These are phyloP conservation scores for Ustilago cynodontis DNA, from an alignment of 1,284 basidiomycete genomes.

Conservation along the genomic window DNA sequence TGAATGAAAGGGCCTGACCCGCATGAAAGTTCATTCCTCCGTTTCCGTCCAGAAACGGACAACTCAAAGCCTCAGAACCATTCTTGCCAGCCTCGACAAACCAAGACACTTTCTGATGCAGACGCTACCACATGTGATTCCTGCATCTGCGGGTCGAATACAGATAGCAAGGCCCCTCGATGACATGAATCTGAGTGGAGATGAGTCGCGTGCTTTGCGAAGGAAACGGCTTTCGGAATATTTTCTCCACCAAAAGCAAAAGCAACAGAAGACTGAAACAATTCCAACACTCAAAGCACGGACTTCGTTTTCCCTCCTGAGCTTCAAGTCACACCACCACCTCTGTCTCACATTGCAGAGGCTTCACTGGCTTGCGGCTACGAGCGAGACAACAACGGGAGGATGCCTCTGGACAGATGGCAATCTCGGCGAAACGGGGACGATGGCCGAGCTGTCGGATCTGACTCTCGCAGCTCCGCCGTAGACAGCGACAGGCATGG, in stretches of 20 bases:
- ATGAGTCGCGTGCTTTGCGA: slow-evolving; percentile 7
- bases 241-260: slow-evolving; percentile 21
- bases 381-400: background rate
- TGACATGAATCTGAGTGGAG: background rate
- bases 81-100: background rate
- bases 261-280: background rate
- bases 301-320: background rate
- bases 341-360: background rate
- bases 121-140: no score
- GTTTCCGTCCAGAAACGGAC: background rate
- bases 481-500: slow-evolving; percentile 2
- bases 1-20: no score
- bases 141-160: no score
- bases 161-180: no score
- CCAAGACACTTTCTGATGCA: no score
- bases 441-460: background rate
- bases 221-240: slow-evolving; percentile 16
- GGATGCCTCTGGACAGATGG: slow-evolving; percentile 40
- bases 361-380: background rate
- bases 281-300: slow-evolving; percentile 10
- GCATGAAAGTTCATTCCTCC: background rate
- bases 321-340: background rate
- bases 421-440: slow-evolving; percentile 32
- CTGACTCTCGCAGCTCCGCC: slow-evolving; percentile 6
- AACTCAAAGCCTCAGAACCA: background rate